phyloP scores from a whole-genome alignment of 1,139 yeast species.

The Suhomyces chickasaworum region DNA sequence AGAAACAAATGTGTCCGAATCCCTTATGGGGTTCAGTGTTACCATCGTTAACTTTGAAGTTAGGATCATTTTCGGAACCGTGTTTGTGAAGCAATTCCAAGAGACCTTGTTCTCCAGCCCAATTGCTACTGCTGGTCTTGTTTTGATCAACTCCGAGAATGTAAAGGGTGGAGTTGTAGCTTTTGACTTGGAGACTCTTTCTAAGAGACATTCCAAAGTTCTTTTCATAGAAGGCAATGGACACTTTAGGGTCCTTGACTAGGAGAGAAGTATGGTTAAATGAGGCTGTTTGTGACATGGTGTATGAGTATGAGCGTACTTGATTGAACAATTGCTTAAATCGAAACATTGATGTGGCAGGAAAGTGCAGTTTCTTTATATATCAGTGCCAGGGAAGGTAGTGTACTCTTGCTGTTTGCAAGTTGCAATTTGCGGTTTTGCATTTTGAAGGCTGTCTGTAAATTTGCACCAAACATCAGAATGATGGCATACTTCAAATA shows the following conservation, averaged over 20 bases:
- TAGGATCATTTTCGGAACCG: constrained; percentile 66
- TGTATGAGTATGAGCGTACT: constrained; percentile 1
- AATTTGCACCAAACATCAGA: too few relatives aligned
- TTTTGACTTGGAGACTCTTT: constrained; percentile 54
- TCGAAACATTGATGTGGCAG: not conserved
- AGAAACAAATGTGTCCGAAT: constrained; percentile 88
- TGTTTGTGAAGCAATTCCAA: constrained; percentile 83
- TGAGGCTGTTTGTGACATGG: constrained; percentile 9
- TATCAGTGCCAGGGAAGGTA: not conserved
- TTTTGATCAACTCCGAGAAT: constrained; percentile 40
- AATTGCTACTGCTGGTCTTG: constrained; percentile 51
- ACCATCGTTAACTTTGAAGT: constrained; percentile 71
- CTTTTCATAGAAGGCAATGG: constrained; percentile 71
- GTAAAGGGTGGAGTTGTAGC: constrained; percentile 56
- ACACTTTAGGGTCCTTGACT: constrained; percentile 75
- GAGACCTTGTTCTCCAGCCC: constrained; percentile 72
- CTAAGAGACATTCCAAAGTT: constrained; percentile 75
- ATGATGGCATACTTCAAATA: too few relatives aligned
- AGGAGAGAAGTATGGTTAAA: constrained; percentile 77
- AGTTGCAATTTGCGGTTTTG: not conserved
- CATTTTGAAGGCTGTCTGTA: too few relatives aligned
- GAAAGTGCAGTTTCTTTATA: not conserved
- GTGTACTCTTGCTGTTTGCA: not conserved
- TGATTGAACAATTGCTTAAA: not conserved
- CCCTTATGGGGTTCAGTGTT: constrained; percentile 84